phyloP scores from a whole-genome alignment of 441 rosid genomes.

The Croton setiger region DNA sequence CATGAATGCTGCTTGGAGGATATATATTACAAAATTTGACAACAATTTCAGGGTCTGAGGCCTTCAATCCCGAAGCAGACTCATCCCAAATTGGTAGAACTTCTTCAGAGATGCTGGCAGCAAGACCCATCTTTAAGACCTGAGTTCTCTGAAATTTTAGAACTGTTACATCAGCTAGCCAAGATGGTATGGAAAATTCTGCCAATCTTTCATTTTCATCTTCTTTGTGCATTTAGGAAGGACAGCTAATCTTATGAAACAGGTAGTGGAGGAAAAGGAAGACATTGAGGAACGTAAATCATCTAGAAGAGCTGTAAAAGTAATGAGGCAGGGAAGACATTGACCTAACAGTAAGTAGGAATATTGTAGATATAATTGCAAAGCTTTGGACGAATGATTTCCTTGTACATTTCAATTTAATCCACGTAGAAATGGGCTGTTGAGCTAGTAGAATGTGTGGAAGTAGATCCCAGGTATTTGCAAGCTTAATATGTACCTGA shows the following conservation, averaged over 20 bases:
- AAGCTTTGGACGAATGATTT: too few species aligned
- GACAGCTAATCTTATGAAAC: conserved; percentile 17
- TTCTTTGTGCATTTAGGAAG: neutral
- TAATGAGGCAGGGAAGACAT: conserved; percentile 11
- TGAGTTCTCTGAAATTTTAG: conserved; percentile 55
- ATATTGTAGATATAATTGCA: conserved; percentile 16
- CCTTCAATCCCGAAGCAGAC: conserved; percentile 51
- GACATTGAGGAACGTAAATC: conserved; percentile 16
- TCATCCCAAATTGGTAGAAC: conserved; percentile 44
- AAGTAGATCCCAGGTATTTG: too few species aligned
- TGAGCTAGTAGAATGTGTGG: neutral
- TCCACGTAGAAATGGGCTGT: neutral
- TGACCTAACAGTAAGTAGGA: conserved; percentile 2
- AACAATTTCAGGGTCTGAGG: conserved; percentile 49
- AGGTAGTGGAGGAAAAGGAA: conserved; percentile 28
- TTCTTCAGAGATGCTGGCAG: conserved; percentile 67
- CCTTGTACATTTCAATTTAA: neutral
- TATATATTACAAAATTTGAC: neutral
- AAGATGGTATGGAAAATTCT: conserved; percentile 25
- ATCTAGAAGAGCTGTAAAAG: conserved; percentile 17
- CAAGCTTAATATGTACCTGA: too few species aligned
- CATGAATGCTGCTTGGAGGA: neutral
- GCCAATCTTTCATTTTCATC: neutral
- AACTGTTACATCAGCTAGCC: conserved; percentile 37
- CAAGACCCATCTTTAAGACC: conserved; percentile 58